phyloP scores from a whole-genome alignment of 2,329 filamentous ascomycete species.

The Penicillium crustosum region DNA sequence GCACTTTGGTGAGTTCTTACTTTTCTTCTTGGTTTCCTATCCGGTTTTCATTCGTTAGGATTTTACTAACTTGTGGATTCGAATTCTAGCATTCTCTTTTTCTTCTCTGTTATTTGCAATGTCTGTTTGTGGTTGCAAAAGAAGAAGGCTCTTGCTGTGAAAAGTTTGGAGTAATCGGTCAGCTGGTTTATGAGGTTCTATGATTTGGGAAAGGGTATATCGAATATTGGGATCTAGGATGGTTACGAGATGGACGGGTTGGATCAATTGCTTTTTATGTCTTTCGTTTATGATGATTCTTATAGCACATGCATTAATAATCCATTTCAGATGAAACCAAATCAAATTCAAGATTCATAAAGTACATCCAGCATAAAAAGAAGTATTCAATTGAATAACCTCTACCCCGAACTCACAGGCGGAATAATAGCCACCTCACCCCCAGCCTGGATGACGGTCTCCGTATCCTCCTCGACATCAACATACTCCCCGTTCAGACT shows the following conservation, averaged over 20 bases:
- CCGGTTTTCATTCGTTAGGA: not conserved
- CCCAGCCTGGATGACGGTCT: constrained; percentile 35
- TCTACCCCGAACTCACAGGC: constrained; percentile 48
- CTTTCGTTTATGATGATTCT: not conserved
- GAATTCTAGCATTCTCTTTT: constrained; percentile 60
- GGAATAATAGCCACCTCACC: constrained; percentile 50
- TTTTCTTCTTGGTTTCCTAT: not conserved
- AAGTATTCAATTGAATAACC: not conserved
- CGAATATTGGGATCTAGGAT: not conserved
- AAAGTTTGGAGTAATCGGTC: constrained; percentile 15
- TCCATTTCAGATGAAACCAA: not conserved
- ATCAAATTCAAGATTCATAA: constrained; percentile 13
- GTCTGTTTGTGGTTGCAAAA: constrained; percentile 63
- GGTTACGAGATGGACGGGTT: not conserved
- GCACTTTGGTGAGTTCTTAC: constrained; percentile 61
- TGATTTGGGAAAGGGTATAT: not conserved
- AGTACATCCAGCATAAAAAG: not conserved
- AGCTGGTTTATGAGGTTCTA: not conserved
- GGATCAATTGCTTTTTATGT: not conserved
- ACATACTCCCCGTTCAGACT: constrained; percentile 48
- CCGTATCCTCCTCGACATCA: constrained; percentile 33
- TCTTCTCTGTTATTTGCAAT: constrained; percentile 60
- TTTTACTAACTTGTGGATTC: not conserved
- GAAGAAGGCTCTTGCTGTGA: constrained; percentile 47
- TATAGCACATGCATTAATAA: constrained; percentile 9